Conservation (phyloP, 495 filamentous ascomycete species). For the Apodospora peruviana region DNA sequence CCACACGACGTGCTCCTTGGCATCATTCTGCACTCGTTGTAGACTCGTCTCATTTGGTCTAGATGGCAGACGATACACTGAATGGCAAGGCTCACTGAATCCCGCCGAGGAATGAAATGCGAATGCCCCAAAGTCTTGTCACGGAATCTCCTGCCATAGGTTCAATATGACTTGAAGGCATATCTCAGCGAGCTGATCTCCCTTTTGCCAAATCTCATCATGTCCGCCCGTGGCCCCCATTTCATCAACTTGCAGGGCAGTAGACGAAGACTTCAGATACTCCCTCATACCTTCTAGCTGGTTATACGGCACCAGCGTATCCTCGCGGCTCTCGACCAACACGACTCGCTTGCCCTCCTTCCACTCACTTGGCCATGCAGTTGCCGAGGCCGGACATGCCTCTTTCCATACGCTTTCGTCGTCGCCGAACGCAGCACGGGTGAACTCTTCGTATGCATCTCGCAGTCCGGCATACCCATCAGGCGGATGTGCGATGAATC, state of each 20-base stretch:
- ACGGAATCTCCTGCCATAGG: too few species aligned
- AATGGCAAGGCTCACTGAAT: too few species aligned
- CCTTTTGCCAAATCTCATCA: conserved; percentile 21
- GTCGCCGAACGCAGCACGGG: conserved; percentile 57
- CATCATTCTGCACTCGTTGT: too few species aligned
- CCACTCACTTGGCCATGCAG: conserved; percentile 17
- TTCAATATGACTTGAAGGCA: conserved; percentile 13
- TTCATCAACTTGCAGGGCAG: conserved; percentile 7
- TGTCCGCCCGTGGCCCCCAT: conserved; percentile 17
- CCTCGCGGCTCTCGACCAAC: conserved; percentile 28
- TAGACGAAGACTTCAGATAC: conserved; percentile 8
- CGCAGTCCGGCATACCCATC: conserved; percentile 35
- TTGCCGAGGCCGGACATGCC: conserved; percentile 41
- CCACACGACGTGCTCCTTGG: too few species aligned
- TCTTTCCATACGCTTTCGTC: conserved; percentile 46
- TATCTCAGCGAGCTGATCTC: conserved; percentile 16
- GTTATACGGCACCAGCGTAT: conserved; percentile 25
- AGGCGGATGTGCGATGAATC: conserved; percentile 27
- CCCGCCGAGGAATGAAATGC: too few species aligned
- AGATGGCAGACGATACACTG: too few species aligned
- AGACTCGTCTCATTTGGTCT: too few species aligned
- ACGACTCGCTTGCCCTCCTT: conserved; percentile 20
- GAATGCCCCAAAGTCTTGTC: too few species aligned
- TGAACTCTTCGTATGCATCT: conserved; percentile 54
- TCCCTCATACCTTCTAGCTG: conserved; percentile 23